These are phyloP conservation scores for Candida sakaeoensis DNA, from an alignment of 805 yeast genomes.

Conservation along the genomic window DNA sequence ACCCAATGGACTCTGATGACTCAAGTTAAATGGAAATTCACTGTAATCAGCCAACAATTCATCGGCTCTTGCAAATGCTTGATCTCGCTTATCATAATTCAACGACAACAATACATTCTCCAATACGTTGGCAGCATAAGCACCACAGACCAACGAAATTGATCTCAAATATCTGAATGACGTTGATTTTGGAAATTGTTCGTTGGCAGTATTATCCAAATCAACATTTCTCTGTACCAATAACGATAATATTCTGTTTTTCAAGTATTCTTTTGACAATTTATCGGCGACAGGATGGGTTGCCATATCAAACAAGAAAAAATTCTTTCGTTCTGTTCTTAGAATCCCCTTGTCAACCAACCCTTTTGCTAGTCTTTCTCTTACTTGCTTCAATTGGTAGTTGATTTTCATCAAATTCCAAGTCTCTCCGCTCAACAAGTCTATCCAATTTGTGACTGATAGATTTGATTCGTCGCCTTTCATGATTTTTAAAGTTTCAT, in stretches of 20 bases:
- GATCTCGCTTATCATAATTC: slow-evolving; percentile 84
- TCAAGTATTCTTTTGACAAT: slow-evolving; percentile 76
- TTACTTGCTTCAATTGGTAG: slow-evolving; percentile 94
- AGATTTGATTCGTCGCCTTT: slow-evolving; percentile 74
- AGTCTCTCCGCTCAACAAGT: slow-evolving; percentile 89
- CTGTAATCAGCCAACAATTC: slow-evolving; percentile 79
- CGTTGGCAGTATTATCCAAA: slow-evolving; percentile 36
- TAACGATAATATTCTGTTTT: slow-evolving; percentile 64
- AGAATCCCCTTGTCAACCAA: slow-evolving; percentile 94
- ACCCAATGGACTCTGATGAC: slow-evolving; percentile 58
- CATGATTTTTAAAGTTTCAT: slow-evolving; percentile 90
- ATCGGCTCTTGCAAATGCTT: slow-evolving; percentile 92
- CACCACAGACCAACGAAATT: slow-evolving; percentile 77
- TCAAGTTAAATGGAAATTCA: slow-evolving; percentile 72
- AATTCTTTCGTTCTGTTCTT: slow-evolving; percentile 93
- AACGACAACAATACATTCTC: slow-evolving; percentile 79
- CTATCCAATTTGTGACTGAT: slow-evolving; percentile 88
- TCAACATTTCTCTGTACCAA: slow-evolving; percentile 70
- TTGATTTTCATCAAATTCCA: slow-evolving; percentile 95
- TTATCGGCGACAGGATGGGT: slow-evolving; percentile 94
- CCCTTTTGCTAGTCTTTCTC: slow-evolving; percentile 95
- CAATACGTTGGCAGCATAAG: slow-evolving; percentile 93
- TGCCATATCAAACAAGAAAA: slow-evolving; percentile 95
- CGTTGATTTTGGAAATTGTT: slow-evolving; percentile 64
- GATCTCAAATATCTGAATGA: slow-evolving; percentile 73